phyloP scores from a whole-genome alignment of 2,329 filamentous ascomycete genomes.

The Colletotrichum sp. region DNA sequence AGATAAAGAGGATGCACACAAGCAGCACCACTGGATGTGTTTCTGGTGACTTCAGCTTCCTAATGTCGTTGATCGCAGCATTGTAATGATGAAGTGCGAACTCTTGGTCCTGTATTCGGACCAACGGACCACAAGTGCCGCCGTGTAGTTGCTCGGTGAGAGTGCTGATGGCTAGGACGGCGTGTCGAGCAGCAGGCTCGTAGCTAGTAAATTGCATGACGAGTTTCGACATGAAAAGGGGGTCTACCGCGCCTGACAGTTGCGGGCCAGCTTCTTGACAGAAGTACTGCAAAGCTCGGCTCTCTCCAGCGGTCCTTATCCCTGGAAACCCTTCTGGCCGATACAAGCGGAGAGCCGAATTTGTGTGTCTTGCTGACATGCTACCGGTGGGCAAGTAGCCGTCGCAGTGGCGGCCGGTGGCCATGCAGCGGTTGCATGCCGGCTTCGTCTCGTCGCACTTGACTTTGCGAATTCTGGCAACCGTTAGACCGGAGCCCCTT shows the following conservation, averaged over 20 bases:
- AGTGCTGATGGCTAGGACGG: conserved; percentile 53
- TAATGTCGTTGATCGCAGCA: conserved; percentile 12
- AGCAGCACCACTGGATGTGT: conserved; percentile 6
- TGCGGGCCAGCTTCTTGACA: background rate
- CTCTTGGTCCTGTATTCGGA: background rate
- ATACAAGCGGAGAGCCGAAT: background rate
- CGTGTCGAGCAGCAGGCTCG: conserved; percentile 52
- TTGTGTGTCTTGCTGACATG: background rate
- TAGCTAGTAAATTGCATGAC: conserved; percentile 49
- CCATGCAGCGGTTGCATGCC: conserved; percentile 55
- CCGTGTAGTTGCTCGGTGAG: conserved; percentile 39
- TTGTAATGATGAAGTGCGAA: conserved; percentile 16
- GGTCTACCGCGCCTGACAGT: conserved; percentile 1
- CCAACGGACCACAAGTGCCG: background rate
- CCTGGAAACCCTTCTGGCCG: background rate
- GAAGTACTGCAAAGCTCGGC: conserved; percentile 10
- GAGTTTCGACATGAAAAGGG: conserved; percentile 46
- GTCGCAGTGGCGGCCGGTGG: conserved; percentile 60
- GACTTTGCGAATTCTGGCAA: conserved; percentile 53
- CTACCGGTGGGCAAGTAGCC: conserved; percentile 46
- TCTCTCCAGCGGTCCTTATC: background rate
- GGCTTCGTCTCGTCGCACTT: conserved; percentile 63
- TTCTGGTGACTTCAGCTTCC: background rate
- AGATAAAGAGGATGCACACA: conserved; percentile 10
- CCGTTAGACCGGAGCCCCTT: background rate